Evolutionary conservation across 1,284 basidiomycete genomes (phyloP).

Genomic region (Apiotrichum domesticum): DNA sequence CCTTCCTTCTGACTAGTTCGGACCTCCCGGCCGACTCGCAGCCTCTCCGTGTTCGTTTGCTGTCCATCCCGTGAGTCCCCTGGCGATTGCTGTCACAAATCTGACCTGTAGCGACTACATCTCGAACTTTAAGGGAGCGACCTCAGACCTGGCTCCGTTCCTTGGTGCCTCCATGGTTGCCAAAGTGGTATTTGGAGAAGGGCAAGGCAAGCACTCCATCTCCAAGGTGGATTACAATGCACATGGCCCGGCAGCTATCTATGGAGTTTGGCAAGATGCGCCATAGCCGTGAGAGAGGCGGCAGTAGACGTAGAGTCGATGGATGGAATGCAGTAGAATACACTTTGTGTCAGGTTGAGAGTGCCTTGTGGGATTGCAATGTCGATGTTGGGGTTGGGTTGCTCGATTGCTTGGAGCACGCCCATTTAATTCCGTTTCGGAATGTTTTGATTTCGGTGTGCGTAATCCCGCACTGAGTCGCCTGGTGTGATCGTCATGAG

Average conservation of each 20-base stretch:
- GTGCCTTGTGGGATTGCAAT: too few species aligned
- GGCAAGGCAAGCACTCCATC: slow-evolving; percentile 38
- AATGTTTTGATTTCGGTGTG: too few species aligned
- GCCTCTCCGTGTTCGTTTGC: slow-evolving; percentile 58
- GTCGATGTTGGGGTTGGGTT: too few species aligned
- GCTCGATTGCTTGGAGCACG: too few species aligned
- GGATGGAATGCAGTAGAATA: too few species aligned
- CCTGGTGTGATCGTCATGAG: too few species aligned
- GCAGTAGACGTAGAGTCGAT: background rate
- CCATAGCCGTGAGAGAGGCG: background rate
- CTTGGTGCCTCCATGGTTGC: slow-evolving; percentile 79
- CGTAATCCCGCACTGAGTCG: too few species aligned
- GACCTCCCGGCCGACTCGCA: slow-evolving; percentile 54
- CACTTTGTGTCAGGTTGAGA: too few species aligned
- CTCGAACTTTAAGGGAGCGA: slow-evolving; percentile 78
- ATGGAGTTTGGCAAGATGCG: slow-evolving; percentile 26
- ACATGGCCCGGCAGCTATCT: slow-evolving; percentile 42
- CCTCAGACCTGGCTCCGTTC: slow-evolving; percentile 76
- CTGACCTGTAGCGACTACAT: slow-evolving; percentile 62
- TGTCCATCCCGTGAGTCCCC: slow-evolving; percentile 58
- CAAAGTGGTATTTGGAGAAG: slow-evolving; percentile 52
- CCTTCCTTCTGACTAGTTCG: slow-evolving; percentile 61
- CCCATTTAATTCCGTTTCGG: too few species aligned
- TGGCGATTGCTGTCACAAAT: background rate
- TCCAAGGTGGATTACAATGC: slow-evolving; percentile 47